A percentile compares a stretch with the other conserved stretches of the same genome.
phyloP scores from a whole-genome alignment of 1,284 basidiomycete species.

The Rhodotorula sp. region DNA sequence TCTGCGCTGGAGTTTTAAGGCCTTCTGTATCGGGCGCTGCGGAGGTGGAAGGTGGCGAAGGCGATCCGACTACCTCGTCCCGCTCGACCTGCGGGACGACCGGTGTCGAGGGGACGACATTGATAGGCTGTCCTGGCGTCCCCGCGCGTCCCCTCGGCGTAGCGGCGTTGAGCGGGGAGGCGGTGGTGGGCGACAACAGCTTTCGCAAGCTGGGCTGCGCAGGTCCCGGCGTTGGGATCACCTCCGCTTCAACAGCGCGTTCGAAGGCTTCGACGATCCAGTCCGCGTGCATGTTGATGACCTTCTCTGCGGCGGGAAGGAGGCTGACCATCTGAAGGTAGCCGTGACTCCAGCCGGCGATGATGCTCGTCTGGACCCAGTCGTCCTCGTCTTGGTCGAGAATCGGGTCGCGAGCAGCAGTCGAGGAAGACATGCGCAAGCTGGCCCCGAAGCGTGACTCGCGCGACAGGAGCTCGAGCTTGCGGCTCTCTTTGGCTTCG shows the following conservation, averaged over 20 bases:
- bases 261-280: conserved; percentile 85
- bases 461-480: conserved; percentile 51
- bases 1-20: neutral
- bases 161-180: too few species aligned
- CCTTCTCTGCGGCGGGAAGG: conserved; percentile 74
- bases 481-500: conserved; percentile 82
- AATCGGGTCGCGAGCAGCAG: conserved; percentile 51
- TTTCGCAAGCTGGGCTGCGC: neutral
- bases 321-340: conserved; percentile 90
- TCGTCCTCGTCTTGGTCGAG: conserved; percentile 77
- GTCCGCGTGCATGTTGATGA: conserved; percentile 83
- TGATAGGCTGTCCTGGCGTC: neutral
- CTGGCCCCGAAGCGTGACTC: conserved; percentile 51
- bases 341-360: conserved; percentile 60
- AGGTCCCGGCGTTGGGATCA: neutral
- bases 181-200: neutral
- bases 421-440: conserved; percentile 52
- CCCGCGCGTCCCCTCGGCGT: neutral
- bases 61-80: neutral
- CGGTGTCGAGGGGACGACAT: conserved; percentile 7
- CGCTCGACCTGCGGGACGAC: neutral
- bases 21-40: neutral
- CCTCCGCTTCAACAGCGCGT: conserved; percentile 32
- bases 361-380: conserved; percentile 80
- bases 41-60: neutral